A percentile compares a stretch with the other conserved stretches of the same genome.
Evolutionary conservation across 1,139 yeast genomes (phyloP).

Genomic region (Wickerhamomyces sp.): DNA sequence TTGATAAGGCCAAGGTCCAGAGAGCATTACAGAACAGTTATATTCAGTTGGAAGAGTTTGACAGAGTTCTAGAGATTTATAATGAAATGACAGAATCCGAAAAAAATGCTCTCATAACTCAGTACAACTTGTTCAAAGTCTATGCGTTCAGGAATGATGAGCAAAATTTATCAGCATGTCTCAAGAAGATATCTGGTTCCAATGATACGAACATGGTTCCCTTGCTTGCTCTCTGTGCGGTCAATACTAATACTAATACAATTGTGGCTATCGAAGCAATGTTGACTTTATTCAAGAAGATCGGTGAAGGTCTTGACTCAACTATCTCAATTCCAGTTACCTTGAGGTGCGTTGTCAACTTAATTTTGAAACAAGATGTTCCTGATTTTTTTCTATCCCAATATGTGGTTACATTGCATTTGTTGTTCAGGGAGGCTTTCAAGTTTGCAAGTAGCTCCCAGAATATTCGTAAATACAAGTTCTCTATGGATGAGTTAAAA

Average conservation of each 20-base stretch:
- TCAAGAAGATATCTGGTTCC: slow-evolving; percentile 8
- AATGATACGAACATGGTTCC: slow-evolving; percentile 16
- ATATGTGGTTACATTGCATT: slow-evolving; percentile 10
- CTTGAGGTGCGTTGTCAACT: slow-evolving; percentile 21
- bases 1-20: slow-evolving; percentile 26
- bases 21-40: slow-evolving; percentile 26
- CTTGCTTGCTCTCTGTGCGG: slow-evolving; percentile 18
- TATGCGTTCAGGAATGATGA: slow-evolving; percentile 16
- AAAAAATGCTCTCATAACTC: slow-evolving; percentile 20
- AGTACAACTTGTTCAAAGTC: slow-evolving; percentile 26
- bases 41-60: slow-evolving; percentile 14
- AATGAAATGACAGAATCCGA: slow-evolving; percentile 16
- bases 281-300: slow-evolving; percentile 15
- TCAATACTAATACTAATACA: slow-evolving; percentile 9
- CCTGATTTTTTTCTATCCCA: slow-evolving; percentile 1
- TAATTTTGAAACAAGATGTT: slow-evolving; percentile 19
- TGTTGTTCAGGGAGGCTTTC: slow-evolving; percentile 13
- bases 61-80: slow-evolving; percentile 14
- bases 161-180: slow-evolving; percentile 3
- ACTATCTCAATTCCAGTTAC: slow-evolving; percentile 19
- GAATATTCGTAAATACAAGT: slow-evolving; percentile 5
- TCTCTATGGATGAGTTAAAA: slow-evolving; percentile 14
- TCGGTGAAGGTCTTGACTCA: slow-evolving; percentile 7
- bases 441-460: slow-evolving; percentile 13
- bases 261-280: slow-evolving; percentile 19